Evolutionary conservation across 306 rosid genomes (phyloP).

Genomic region (Corylus americana): DNA sequence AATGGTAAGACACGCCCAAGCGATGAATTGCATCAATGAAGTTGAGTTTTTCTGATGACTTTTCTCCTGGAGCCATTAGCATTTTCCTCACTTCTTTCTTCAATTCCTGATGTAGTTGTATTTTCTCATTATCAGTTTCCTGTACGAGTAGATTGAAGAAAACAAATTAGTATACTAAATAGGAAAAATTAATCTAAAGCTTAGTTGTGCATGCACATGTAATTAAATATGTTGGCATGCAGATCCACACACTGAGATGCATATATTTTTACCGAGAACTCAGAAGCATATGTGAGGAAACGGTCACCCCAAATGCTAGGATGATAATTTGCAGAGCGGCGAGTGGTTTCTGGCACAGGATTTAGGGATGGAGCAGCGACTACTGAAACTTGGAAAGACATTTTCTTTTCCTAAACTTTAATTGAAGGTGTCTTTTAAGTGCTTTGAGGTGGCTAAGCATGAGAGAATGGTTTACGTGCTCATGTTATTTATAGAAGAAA

Average conservation of each 20-base stretch:
- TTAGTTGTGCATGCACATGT: no score
- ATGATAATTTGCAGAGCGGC: conserved; percentile 8
- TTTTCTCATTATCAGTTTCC: background rate
- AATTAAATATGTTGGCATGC: no score
- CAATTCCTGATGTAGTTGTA: background rate
- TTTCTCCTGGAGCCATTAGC: background rate
- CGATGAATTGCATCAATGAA: conserved; percentile 39
- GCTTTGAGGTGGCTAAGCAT: no score
- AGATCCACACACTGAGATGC: no score
- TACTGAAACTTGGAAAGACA: background rate
- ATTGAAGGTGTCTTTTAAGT: no score
- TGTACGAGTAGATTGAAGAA: background rate
- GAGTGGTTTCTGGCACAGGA: background rate
- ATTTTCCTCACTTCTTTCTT: conserved; percentile 28
- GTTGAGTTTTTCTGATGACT: background rate
- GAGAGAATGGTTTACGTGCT: no score
- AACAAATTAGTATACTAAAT: no score
- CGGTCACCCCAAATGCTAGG: conserved; percentile 35
- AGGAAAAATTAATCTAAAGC: no score
- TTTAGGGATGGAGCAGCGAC: background rate
- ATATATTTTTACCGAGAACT: background rate
- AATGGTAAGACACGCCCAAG: conserved; percentile 36
- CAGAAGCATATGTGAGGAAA: conserved; percentile 8
- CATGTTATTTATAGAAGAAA: no score
- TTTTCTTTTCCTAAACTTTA: background rate